These are phyloP conservation scores for Dioscorea cayenensis DNA, from an alignment of 116 monocot genomes.

Conservation along the genomic window DNA sequence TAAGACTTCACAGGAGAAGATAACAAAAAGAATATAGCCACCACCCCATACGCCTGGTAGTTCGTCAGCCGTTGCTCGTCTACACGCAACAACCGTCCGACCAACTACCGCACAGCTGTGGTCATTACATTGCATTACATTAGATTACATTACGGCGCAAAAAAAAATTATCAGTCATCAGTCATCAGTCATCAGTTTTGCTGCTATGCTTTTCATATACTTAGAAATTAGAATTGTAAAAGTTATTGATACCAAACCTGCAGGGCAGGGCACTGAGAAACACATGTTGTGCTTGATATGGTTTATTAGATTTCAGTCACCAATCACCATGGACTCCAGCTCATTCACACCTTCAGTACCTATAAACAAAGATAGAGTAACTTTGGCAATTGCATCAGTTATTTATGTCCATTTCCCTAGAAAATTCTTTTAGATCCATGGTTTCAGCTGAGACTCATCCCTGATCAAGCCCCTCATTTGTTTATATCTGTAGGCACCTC, in stretches of 20 bases:
- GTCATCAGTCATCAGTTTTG: neutral
- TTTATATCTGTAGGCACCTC: neutral
- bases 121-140: neutral
- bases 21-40: neutral
- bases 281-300: constrained; percentile 19
- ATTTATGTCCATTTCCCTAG: constrained; percentile 20
- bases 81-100: constrained; percentile 52
- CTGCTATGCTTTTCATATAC: neutral
- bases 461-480: constrained; percentile 11
- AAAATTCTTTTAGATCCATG: constrained; percentile 38
- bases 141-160: constrained; percentile 14
- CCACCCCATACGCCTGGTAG: neutral
- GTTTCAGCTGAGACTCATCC: constrained; percentile 18
- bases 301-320: constrained; percentile 23
- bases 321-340: constrained; percentile 33
- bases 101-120: constrained; percentile 42
- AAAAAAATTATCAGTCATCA: neutral
- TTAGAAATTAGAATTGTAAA: neutral
- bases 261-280: constrained; percentile 3
- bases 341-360: constrained; percentile 5
- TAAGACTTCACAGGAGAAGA: neutral
- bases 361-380: constrained; percentile 5
- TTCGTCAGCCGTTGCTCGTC: constrained; percentile 11
- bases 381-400: constrained; percentile 1
- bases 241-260: neutral